Percentiles rank a stretch among this genome's conserved stretches.
These are phyloP conservation scores for Boletus sp. DNA, from an alignment of 768 basidiomycete species.

Conservation along the genomic window DNA sequence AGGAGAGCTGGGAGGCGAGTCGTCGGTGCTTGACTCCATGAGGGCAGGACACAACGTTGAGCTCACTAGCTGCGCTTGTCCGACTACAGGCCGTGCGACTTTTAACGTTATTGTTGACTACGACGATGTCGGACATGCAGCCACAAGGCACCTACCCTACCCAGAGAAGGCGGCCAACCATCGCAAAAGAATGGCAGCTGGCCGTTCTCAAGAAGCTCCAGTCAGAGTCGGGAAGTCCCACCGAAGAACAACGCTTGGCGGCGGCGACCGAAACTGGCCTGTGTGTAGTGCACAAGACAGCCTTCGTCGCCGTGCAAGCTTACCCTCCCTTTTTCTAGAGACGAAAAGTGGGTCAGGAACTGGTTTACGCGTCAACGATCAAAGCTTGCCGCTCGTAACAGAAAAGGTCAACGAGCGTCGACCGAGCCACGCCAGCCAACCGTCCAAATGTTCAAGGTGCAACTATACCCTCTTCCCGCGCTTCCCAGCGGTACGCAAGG, in stretches of 20 bases:
- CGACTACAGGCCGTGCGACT: constrained; percentile 17
- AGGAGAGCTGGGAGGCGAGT: constrained; percentile 6
- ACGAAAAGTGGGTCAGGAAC: constrained; percentile 29
- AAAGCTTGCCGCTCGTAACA: constrained; percentile 13
- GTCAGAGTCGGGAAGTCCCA: constrained; percentile 22
- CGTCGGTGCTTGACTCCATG: constrained; percentile 17
- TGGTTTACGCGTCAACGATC: constrained; percentile 32
- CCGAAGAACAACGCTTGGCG: constrained; percentile 19
- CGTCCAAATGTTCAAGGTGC: constrained; percentile 17
- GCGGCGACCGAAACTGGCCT: constrained; percentile 29
- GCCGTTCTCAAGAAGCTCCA: constrained; percentile 28
- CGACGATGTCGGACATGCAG: neutral
- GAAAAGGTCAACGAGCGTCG: neutral
- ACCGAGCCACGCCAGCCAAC: neutral
- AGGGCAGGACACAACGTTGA: constrained; percentile 1
- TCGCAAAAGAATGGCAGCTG: constrained; percentile 31
- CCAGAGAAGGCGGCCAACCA: constrained; percentile 8
- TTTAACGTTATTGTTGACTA: constrained; percentile 1
- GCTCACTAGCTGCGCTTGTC: neutral
- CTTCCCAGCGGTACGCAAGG: neutral
- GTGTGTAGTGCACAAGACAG: constrained; percentile 22
- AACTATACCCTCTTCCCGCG: neutral
- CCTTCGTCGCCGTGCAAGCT: constrained; percentile 5
- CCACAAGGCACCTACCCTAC: neutral
- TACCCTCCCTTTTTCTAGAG: constrained; percentile 13